phyloP scores from a whole-genome alignment of 306 rosid genomes.

The Prosopis cineraria region DNA sequence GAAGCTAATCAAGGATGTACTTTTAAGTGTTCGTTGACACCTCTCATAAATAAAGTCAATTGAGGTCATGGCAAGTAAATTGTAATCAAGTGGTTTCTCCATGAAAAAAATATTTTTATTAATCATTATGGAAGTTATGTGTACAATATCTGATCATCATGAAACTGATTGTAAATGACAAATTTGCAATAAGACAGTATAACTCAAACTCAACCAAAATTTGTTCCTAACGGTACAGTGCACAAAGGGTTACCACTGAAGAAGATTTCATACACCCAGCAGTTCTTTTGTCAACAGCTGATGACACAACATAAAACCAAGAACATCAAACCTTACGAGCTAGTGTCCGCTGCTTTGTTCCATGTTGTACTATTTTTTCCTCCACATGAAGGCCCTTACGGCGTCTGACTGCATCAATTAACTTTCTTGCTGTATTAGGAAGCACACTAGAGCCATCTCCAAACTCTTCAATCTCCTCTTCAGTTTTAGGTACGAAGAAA shows the following conservation, averaged over 20 bases:
- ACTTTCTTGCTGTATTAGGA: conserved; percentile 90
- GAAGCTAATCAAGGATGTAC: not conserved
- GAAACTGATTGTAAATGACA: not conserved
- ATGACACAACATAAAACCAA: conserved; percentile 17
- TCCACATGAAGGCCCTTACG: conserved; percentile 89
- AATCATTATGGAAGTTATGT: not conserved
- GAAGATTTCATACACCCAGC: conserved; percentile 13
- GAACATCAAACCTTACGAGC: conserved; percentile 78
- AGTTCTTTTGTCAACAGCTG: conserved; percentile 27
- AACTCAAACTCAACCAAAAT: conserved; percentile 14
- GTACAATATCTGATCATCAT: not conserved
- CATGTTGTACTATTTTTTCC: conserved; percentile 90
- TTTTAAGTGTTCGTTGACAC: not conserved
- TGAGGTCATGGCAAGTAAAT: not conserved
- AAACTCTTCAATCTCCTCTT: conserved; percentile 91
- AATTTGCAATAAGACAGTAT: conserved; percentile 28
- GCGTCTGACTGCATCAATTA: conserved; percentile 70
- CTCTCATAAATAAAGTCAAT: not conserved
- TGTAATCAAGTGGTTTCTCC: not conserved
- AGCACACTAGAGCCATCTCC: conserved; percentile 95
- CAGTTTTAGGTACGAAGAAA: conserved; percentile 89
- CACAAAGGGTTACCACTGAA: conserved; percentile 22
- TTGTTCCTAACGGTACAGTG: conserved; percentile 32
- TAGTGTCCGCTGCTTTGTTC: conserved; percentile 88
- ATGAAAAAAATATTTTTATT: not conserved